Base-by-base conservation (phyloP, 1,139 yeast species). In the Insectozyma bohioensis region DNA sequence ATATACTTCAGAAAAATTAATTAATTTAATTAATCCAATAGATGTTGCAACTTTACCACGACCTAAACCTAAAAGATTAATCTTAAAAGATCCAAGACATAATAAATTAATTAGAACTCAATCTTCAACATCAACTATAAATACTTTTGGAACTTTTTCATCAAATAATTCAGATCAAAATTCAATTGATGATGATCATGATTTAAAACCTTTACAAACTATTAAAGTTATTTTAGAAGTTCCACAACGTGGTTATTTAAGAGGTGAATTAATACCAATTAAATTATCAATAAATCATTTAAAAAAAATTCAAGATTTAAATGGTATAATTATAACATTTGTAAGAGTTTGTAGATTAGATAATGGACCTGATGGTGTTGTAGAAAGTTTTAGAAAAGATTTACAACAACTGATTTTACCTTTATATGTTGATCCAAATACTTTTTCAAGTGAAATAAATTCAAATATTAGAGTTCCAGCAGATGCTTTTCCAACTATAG, bases 361-460 rank as follows among this genome's bases (percentile, higher is more conserved):
- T 42, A 70, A 75, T 41, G 85, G 85, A 0, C 78, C 78, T 2
- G 82, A 75, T 33, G 72, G 78, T 12, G 69, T 78, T 17, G 67
- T 78, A 28, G 95, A 85, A 50, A 80, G 94, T 0, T 87, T 83
- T 54, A 67, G 97, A 42, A 88, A 88, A 53, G 97, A 88, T 52
- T 63, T 88, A 12, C 78, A 83, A 24, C 97, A 88, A 56, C 72
- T 77, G 28, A 73, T 87, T 1, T 70, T 85, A 1, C 95, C 96
- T 1, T 59, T 88, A n/a, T 81, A 78, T 43, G 78, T 86, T 14
- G 92, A 86, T 51, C 90, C 94, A 1, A 63, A 53, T 5, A 72
- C 84, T 0, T 65, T 79, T 28, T 61, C 68, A 20, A 71, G 80
- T 20, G 81, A 75, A 26, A 70, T 83, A 4, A 75, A 75, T 24